Evolutionary conservation across 1,284 basidiomycete genomes (phyloP).

Genomic region (Exobasidium rhododendri): DNA sequence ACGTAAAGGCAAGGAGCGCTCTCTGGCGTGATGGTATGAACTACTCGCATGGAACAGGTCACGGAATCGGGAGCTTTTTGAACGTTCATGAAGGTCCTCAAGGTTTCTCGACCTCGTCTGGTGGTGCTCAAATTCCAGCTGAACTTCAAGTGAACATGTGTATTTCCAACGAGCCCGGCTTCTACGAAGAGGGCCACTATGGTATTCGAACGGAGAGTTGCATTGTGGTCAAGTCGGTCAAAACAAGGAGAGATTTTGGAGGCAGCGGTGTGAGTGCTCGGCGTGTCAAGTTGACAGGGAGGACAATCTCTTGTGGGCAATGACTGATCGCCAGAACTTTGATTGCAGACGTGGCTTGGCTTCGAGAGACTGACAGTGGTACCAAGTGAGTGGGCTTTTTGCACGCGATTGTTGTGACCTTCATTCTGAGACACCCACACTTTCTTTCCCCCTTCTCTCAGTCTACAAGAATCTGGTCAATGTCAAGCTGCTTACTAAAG

Average conservation of each 20-base stretch:
- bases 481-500: constrained; percentile 34
- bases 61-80: constrained; percentile 45
- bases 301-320: constrained; percentile 5
- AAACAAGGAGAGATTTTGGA: constrained; percentile 41
- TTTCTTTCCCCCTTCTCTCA: background rate
- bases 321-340: background rate
- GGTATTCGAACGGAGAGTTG: constrained; percentile 50
- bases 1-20: constrained; percentile 39
- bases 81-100: constrained; percentile 49
- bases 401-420: background rate
- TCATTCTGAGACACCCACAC: background rate
- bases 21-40: constrained; percentile 46
- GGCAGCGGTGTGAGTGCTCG: constrained; percentile 11
- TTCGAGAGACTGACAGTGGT: constrained; percentile 56
- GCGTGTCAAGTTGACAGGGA: background rate
- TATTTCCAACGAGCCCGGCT: constrained; percentile 48
- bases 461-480: constrained; percentile 48
- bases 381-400: constrained; percentile 25
- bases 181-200: constrained; percentile 47
- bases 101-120: constrained; percentile 34
- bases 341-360: constrained; percentile 43
- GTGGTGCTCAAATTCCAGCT: constrained; percentile 11
- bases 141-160: constrained; percentile 27
- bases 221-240: constrained; percentile 30
- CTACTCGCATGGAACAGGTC: constrained; percentile 46